Evolutionary conservation across 2,329 filamentous ascomycete species (phyloP).

Genomic region (Mycocentrospora acerina): DNA sequence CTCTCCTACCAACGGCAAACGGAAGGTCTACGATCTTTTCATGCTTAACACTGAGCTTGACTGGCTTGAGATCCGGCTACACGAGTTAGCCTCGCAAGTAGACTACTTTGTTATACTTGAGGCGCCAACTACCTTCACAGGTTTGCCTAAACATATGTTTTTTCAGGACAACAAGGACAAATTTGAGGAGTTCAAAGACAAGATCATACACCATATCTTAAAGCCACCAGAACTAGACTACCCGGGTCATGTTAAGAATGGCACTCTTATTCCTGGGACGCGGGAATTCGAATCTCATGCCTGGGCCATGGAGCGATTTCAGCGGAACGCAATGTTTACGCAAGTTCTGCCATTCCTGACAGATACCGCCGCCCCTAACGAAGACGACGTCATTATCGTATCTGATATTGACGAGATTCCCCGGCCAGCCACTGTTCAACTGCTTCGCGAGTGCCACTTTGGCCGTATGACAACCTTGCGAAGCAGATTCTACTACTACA

Average conservation of each 20-base stretch:
- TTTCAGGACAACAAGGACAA: constrained; percentile 55
- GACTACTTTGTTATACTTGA: constrained; percentile 69
- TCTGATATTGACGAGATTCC: constrained; percentile 65
- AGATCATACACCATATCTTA: constrained; percentile 63
- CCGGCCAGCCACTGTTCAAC: constrained; percentile 7
- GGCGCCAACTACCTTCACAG: constrained; percentile 60
- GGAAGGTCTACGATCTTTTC: constrained; percentile 62
- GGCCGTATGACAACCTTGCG: constrained; percentile 7
- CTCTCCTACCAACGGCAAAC: no score
- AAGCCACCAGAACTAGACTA: constrained; percentile 35
- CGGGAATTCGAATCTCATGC: constrained; percentile 9
- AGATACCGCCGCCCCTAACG: constrained; percentile 43
- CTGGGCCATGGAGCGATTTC: constrained; percentile 57
- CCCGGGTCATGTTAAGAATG: constrained; percentile 40
- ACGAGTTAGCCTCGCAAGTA: constrained; percentile 58
- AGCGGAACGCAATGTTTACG: constrained; percentile 59
- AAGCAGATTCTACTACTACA: constrained; percentile 8
- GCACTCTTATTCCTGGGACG: constrained; percentile 14
- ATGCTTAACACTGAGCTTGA: constrained; percentile 66
- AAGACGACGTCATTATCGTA: constrained; percentile 60
- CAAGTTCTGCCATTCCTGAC: constrained; percentile 56
- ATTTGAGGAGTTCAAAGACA: constrained; percentile 57
- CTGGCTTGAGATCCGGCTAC: constrained; percentile 65
- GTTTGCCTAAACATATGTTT: constrained; percentile 55
- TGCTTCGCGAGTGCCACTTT: constrained; percentile 9